Evolutionary conservation across 1,284 basidiomycete genomes (phyloP).

Genomic region (Caloboletus firmus): DNA sequence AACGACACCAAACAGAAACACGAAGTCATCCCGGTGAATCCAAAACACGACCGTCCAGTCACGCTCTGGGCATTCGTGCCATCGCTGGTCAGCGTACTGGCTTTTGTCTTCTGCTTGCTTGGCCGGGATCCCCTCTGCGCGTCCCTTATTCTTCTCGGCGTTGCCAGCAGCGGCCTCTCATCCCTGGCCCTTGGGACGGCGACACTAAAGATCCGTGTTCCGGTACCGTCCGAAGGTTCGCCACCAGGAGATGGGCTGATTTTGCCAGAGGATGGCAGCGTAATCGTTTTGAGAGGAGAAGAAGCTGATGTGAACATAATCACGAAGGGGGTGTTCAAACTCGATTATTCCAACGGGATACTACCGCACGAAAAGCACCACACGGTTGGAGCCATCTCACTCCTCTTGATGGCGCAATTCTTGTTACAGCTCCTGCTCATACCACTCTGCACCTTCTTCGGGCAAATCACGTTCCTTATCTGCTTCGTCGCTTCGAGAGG

Average conservation of each 20-base stretch:
- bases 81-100: conserved; percentile 25
- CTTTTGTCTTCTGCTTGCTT: conserved; percentile 19
- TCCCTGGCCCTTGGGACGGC: conserved; percentile 30
- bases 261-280: conserved; percentile 12
- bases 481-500: conserved; percentile 28
- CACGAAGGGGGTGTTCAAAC: conserved; percentile 31
- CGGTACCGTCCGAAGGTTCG: conserved; percentile 23
- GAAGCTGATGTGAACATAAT: conserved; percentile 29
- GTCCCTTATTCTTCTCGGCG: conserved; percentile 34
- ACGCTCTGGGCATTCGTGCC: conserved; percentile 18
- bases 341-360: conserved; percentile 20
- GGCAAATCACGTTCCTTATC: conserved; percentile 29
- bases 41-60: not conserved
- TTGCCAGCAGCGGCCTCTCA: conserved; percentile 28
- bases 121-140: conserved; percentile 24
- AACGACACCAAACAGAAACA: not conserved
- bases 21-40: conserved; percentile 9
- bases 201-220: conserved; percentile 18
- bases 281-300: conserved; percentile 26
- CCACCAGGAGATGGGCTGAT: conserved; percentile 30
- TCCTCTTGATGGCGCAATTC: conserved; percentile 29
- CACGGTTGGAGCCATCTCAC: conserved; percentile 18
- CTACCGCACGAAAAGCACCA: conserved; percentile 8
- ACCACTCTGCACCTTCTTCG: conserved; percentile 27
- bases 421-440: conserved; percentile 30